Conservation (phyloP, 257 asterid species). For the Mitragyna speciosa region DNA sequence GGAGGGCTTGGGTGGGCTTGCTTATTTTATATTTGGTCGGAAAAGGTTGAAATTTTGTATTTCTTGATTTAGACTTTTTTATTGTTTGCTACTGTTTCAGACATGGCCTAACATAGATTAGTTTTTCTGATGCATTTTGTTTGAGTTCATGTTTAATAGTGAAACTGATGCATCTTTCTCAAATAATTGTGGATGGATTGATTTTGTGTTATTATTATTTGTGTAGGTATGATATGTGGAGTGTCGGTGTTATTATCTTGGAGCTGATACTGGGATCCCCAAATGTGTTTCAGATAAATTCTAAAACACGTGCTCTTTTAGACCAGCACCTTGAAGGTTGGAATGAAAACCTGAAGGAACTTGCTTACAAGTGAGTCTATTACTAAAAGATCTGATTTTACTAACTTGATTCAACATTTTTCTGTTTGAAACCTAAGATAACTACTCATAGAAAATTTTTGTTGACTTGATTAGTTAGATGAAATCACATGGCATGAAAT, state of each 20-base stretch:
- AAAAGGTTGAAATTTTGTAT: neutral
- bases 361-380: slow-evolving; percentile 81
- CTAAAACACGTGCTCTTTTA: slow-evolving; percentile 80
- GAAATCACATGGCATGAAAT: no score
- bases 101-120: no score
- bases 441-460: neutral
- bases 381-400: neutral
- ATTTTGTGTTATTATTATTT: slow-evolving; percentile 24
- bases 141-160: neutral
- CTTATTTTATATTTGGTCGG: neutral
- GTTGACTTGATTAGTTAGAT: neutral
- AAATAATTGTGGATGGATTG: neutral
- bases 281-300: slow-evolving; percentile 79
- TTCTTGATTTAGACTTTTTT: neutral
- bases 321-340: slow-evolving; percentile 92
- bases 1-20: neutral
- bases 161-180: neutral
- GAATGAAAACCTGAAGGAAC: slow-evolving; percentile 84
- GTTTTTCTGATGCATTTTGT: neutral
- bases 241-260: slow-evolving; percentile 88
- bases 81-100: neutral
- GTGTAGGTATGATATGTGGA: slow-evolving; percentile 97
- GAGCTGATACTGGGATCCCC: slow-evolving; percentile 96
- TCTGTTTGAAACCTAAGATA: neutral
- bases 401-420: slow-evolving; percentile 3